Conservation (phyloP, 176 grass and related monocot genomes). For the Pontederia paniculata region DNA sequence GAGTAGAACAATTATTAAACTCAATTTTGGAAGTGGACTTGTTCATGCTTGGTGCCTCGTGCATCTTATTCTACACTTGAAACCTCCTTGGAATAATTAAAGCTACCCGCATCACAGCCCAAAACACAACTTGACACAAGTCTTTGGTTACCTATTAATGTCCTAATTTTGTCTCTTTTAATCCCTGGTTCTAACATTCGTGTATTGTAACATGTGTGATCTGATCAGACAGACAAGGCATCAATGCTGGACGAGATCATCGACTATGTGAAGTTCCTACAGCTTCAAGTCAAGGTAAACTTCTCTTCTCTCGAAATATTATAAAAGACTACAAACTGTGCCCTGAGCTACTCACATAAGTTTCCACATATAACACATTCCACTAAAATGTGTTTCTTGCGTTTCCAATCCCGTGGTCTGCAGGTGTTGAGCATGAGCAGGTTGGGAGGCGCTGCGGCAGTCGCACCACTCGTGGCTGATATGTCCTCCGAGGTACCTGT, state of each 20-base stretch:
- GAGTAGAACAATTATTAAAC: too few relatives aligned
- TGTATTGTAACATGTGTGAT: conserved; percentile 15
- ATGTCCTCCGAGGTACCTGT: conserved; percentile 61
- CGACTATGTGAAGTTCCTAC: conserved; percentile 81
- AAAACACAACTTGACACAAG: too few relatives aligned
- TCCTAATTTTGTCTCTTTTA: too few relatives aligned
- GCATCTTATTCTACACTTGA: too few relatives aligned
- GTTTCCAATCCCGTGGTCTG: not conserved
- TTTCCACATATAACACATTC: not conserved
- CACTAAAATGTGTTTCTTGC: not conserved
- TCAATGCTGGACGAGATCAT: conserved; percentile 42
- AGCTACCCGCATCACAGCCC: too few relatives aligned
- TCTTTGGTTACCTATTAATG: too few relatives aligned
- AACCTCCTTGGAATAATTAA: too few relatives aligned
- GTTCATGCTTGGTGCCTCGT: too few relatives aligned
- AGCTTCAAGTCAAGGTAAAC: conserved; percentile 73
- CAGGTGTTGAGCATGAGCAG: conserved; percentile 92
- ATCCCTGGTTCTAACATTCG: too few relatives aligned
- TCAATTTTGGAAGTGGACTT: too few relatives aligned
- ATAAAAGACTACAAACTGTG: conserved; percentile 7
- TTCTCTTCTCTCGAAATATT: not conserved
- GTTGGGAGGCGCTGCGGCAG: conserved; percentile 63
- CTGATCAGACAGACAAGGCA: conserved; percentile 22
- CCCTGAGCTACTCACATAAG: not conserved
- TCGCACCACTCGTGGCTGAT: conserved; percentile 46